Conservation (phyloP, 2,329 filamentous ascomycete species). For the Eutypa lata region DNA sequence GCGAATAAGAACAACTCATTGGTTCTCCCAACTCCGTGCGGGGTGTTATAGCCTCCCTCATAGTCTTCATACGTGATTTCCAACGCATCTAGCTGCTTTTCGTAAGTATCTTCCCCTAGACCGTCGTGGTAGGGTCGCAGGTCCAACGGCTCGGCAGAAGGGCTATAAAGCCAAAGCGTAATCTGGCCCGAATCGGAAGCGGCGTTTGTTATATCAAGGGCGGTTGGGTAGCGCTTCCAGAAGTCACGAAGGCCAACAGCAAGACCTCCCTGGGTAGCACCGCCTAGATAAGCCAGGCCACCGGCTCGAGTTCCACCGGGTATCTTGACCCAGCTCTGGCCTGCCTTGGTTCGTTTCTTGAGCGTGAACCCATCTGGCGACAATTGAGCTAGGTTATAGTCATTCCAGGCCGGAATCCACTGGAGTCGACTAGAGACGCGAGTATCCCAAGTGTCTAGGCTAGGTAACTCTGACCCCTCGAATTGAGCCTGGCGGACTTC, state of each 20-base stretch:
- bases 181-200: constrained; percentile 47
- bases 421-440: constrained; percentile 43
- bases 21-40: constrained; percentile 56
- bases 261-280: constrained; percentile 54
- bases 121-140: constrained; percentile 57
- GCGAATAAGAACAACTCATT: constrained; percentile 54
- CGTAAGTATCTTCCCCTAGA: constrained; percentile 52
- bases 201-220: constrained; percentile 52
- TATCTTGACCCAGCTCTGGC: constrained; percentile 57
- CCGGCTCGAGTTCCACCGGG: constrained; percentile 53
- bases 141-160: constrained; percentile 52
- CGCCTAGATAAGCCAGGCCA: constrained; percentile 58
- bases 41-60: constrained; percentile 51
- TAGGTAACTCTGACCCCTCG: constrained; percentile 41
- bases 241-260: constrained; percentile 58
- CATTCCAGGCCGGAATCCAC: constrained; percentile 58
- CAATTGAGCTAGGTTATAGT: constrained; percentile 55
- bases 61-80: constrained; percentile 64
- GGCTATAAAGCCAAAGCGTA: constrained; percentile 60
- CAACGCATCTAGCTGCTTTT: constrained; percentile 56
- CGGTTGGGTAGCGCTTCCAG: constrained; percentile 61
- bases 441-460: constrained; percentile 43
- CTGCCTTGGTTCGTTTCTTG: constrained; percentile 56
- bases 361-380: constrained; percentile 59
- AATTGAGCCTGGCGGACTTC: constrained; percentile 48